phyloP scores from a whole-genome alignment of 1,139 yeast genomes.

The Yamadazyma kanchanaburiensis region DNA sequence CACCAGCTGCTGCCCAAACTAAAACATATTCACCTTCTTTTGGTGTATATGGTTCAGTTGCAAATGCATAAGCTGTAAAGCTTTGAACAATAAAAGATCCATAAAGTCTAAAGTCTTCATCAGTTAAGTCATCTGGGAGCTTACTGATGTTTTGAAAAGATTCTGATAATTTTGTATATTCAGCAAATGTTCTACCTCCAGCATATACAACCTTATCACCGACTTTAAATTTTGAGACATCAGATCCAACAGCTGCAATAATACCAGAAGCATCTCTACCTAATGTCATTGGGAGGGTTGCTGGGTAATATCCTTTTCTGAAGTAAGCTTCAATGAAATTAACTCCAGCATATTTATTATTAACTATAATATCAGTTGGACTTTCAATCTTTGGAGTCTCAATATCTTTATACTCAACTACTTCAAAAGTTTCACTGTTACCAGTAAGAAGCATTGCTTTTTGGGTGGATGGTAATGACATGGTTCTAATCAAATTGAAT shows the following conservation, averaged over 20 bases:
- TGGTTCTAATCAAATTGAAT: no score
- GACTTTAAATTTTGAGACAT: slow-evolving; percentile 52
- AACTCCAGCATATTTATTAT: slow-evolving; percentile 72
- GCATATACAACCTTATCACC: slow-evolving; percentile 75
- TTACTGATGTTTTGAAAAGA: slow-evolving; percentile 33
- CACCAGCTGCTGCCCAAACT: slow-evolving; percentile 94
- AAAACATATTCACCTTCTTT: slow-evolving; percentile 65
- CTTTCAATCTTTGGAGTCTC: slow-evolving; percentile 57
- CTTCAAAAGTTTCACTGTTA: slow-evolving; percentile 43
- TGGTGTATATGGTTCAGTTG: slow-evolving; percentile 63
- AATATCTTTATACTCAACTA: slow-evolving; percentile 42
- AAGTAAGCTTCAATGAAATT: slow-evolving; percentile 83
- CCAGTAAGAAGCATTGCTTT: slow-evolving; percentile 56
- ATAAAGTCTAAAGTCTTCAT: slow-evolving; percentile 41
- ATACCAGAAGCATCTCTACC: slow-evolving; percentile 88
- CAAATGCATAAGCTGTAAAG: slow-evolving; percentile 71
- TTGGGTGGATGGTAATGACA: slow-evolving; percentile 52
- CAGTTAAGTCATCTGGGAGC: slow-evolving; percentile 45
- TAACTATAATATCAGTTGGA: slow-evolving; percentile 58
- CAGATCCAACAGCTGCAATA: slow-evolving; percentile 63
- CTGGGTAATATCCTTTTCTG: slow-evolving; percentile 71
- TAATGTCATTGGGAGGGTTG: slow-evolving; percentile 53
- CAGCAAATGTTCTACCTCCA: slow-evolving; percentile 58
- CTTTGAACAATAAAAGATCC: slow-evolving; percentile 71
- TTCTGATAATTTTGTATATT: slow-evolving; percentile 54